Evolutionary conservation across 495 filamentous ascomycete species (phyloP).

Genomic region (Parathielavia hyrcaniae): DNA sequence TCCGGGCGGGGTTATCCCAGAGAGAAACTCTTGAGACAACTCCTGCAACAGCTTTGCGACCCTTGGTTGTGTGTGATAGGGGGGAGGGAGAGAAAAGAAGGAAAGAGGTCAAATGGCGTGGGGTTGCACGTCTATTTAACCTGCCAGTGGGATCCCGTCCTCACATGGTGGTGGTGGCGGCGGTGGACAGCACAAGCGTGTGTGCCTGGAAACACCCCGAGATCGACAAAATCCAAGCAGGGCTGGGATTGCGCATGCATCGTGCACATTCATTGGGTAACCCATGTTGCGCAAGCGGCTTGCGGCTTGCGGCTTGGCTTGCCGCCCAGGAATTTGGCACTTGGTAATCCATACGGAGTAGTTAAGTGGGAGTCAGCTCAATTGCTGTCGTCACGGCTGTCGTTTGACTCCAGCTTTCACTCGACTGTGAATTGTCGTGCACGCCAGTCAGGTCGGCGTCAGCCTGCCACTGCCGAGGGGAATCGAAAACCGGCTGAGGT

Average conservation of each 20-base stretch:
- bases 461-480: neutral
- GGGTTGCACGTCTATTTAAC: conserved; percentile 41
- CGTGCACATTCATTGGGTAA: neutral
- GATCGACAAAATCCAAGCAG: conserved; percentile 23
- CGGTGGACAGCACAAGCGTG: conserved; percentile 6
- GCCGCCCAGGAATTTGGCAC: neutral
- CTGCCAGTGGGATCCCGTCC: no score
- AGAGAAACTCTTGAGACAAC: conserved; percentile 41
- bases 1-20: conserved; percentile 44
- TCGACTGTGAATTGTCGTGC: conserved; percentile 2
- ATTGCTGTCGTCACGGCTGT: neutral
- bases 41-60: conserved; percentile 46
- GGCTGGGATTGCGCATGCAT: conserved; percentile 15
- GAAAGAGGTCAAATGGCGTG: conserved; percentile 22
- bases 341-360: no score
- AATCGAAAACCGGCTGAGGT: no score
- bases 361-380: conserved; percentile 2
- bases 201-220: conserved; percentile 14
- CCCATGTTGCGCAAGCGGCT: neutral
- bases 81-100: conserved; percentile 36
- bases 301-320: neutral
- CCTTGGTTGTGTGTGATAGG: conserved; percentile 48
- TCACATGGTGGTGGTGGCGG: neutral
- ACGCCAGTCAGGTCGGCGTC: neutral
- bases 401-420: neutral